Percentiles rank a stretch among this genome's conserved stretches.
phyloP scores from a whole-genome alignment of 306 rosid species.

The Hippophae tibetana region DNA sequence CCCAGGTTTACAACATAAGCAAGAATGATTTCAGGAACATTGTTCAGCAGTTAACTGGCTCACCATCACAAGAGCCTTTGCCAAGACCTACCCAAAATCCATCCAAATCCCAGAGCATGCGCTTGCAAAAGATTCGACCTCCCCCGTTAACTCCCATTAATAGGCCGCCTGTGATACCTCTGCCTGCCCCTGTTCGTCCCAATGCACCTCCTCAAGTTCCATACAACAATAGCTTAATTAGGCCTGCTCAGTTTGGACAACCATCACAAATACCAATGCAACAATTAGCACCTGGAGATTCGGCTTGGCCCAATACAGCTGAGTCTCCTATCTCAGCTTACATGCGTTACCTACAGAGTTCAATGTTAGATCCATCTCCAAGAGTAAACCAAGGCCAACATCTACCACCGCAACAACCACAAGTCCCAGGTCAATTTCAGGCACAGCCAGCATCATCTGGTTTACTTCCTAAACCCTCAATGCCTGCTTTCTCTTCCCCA shows the following conservation, averaged over 20 bases:
- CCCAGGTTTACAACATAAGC: conserved; percentile 93
- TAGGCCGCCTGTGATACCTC: conserved; percentile 44
- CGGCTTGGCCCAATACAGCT: conserved; percentile 47
- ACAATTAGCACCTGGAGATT: conserved; percentile 39
- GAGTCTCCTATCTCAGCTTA: conserved; percentile 92
- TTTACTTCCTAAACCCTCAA: conserved; percentile 54
- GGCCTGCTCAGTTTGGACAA: conserved; percentile 58
- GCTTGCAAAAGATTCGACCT: conserved; percentile 87
- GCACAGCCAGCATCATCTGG: conserved; percentile 42
- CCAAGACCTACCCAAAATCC: conserved; percentile 68
- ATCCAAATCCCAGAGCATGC: conserved; percentile 73
- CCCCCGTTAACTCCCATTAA: conserved; percentile 76
- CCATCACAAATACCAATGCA: conserved; percentile 40
- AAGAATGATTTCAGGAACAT: conserved; percentile 85
- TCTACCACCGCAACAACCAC: conserved; percentile 21
- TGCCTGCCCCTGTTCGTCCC: conserved; percentile 38
- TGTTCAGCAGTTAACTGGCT: conserved; percentile 95
- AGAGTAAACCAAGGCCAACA: conserved; percentile 36
- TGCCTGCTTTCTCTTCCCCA: conserved; percentile 38
- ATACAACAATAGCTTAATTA: conserved; percentile 37
- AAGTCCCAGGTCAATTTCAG: conserved; percentile 11
- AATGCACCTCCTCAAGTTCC: conserved; percentile 25
- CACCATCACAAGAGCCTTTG: conserved; percentile 71
- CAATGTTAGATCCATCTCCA: conserved; percentile 55
- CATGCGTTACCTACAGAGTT: conserved; percentile 80